These are phyloP conservation scores for Irpex sp. DNA, from an alignment of 1,284 basidiomycete genomes.

Conservation along the genomic window DNA sequence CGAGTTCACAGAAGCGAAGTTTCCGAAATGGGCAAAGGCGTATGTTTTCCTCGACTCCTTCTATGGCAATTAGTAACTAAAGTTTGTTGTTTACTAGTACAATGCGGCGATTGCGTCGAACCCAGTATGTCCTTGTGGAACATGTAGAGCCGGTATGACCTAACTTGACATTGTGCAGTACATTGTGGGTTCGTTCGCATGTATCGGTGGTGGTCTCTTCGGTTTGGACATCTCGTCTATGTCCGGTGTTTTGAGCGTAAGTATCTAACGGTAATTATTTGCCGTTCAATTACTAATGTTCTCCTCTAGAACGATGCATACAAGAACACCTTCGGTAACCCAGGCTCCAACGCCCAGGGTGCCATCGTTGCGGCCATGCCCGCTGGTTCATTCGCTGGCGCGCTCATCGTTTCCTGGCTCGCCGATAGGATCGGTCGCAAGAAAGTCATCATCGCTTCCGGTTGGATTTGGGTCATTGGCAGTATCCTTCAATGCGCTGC, in stretches of 20 bases:
- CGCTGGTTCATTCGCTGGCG: conserved; percentile 63
- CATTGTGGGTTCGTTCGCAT: conserved; percentile 74
- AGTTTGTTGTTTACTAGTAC: conserved; percentile 25
- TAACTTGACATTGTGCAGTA: conserved; percentile 30
- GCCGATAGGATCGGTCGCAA: conserved; percentile 68
- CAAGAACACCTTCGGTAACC: conserved; percentile 44
- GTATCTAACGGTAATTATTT: conserved; percentile 18
- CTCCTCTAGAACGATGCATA: conserved; percentile 53
- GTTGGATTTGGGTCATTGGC: conserved; percentile 71
- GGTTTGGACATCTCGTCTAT: conserved; percentile 81
- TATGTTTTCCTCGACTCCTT: conserved; percentile 12
- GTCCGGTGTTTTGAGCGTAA: conserved; percentile 71
- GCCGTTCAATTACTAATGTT: neutral
- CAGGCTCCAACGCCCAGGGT: conserved; percentile 56
- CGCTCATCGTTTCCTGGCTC: conserved; percentile 56
- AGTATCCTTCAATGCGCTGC: conserved; percentile 65
- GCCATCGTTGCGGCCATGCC: conserved; percentile 79
- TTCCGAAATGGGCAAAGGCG: conserved; percentile 27
- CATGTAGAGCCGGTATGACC: neutral
- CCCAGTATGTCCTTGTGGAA: conserved; percentile 23
- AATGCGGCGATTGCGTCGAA: conserved; percentile 35
- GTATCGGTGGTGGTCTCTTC: conserved; percentile 76
- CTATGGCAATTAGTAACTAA: neutral
- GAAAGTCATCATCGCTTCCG: conserved; percentile 58
- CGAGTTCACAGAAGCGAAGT: conserved; percentile 4